Conservation (phyloP, 2,329 filamentous ascomycete species). For the Aspergillus uvarum region DNA sequence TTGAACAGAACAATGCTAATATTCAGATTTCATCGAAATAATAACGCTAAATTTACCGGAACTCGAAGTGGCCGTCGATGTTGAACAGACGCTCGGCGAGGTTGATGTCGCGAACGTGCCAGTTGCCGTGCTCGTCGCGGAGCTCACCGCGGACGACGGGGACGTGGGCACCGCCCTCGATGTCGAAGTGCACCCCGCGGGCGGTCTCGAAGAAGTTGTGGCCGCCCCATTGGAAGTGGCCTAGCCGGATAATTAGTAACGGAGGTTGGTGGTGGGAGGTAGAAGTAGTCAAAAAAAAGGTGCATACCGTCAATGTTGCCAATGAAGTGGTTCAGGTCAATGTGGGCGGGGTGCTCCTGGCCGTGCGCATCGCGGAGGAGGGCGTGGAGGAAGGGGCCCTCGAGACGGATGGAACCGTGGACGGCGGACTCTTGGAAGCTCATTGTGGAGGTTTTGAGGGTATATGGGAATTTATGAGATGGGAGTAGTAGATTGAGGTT, state of each 20-base stretch:
- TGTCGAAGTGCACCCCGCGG: conserved; percentile 9
- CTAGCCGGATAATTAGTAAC: not conserved
- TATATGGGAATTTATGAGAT: not conserved
- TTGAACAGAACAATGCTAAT: no score
- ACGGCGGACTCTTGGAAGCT: conserved; percentile 21
- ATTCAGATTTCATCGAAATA: no score
- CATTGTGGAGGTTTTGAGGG: conserved; percentile 13
- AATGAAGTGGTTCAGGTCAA: conserved; percentile 19
- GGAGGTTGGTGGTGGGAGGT: no score
- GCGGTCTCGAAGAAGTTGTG: conserved; percentile 15
- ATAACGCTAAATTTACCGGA: not conserved
- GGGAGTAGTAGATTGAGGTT: not conserved
- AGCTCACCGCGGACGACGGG: conserved; percentile 20
- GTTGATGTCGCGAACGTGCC: conserved; percentile 14
- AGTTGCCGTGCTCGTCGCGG: not conserved
- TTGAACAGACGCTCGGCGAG: conserved; percentile 19
- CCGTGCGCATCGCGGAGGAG: conserved; percentile 10
- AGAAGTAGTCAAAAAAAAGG: no score
- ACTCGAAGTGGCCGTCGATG: conserved; percentile 11
- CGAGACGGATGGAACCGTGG: conserved; percentile 13
- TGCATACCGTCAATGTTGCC: conserved; percentile 21
- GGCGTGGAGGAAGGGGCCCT: conserved; percentile 15
- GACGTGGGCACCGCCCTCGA: conserved; percentile 18
- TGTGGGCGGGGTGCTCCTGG: conserved; percentile 1
- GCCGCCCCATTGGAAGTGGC: conserved; percentile 20